Evolutionary conservation across 345 rosid genomes (phyloP).

Genomic region (Linum usitatissimum): DNA sequence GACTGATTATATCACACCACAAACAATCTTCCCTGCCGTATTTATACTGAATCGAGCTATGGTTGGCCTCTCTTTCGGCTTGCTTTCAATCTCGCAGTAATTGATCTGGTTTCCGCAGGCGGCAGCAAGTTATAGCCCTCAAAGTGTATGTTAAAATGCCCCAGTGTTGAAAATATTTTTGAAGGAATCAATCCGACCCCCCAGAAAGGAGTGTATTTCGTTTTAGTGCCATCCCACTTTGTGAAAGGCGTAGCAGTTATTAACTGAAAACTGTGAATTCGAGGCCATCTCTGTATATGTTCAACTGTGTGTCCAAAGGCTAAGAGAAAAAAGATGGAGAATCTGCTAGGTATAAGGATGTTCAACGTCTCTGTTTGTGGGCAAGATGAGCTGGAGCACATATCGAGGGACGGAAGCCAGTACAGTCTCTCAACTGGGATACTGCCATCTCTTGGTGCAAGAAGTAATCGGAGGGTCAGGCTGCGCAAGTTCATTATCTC

Average conservation of each 20-base stretch:
- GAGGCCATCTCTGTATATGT: neutral
- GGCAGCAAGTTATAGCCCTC: neutral
- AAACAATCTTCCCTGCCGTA: no score
- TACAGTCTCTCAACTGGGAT: conserved; percentile 35
- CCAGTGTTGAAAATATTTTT: neutral
- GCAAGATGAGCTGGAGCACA: conserved; percentile 3
- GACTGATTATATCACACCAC: no score
- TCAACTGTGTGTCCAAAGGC: neutral
- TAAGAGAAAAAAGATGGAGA: neutral
- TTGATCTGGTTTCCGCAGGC: neutral
- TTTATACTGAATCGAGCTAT: neutral
- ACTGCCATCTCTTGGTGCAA: conserved; percentile 85
- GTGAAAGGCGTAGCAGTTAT: neutral
- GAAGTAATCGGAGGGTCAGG: conserved; percentile 67
- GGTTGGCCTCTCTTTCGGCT: neutral
- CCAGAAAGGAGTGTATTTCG: neutral
- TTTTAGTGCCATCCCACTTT: no score
- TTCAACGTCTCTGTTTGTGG: conserved; percentile 2
- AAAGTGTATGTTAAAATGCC: neutral
- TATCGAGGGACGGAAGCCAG: conserved; percentile 1
- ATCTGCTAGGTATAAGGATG: neutral
- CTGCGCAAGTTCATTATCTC: conserved; percentile 50
- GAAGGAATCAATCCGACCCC: neutral
- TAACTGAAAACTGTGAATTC: neutral
- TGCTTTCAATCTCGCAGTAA: neutral